Evolutionary conservation across 1,284 basidiomycete species (phyloP), one percentile per base, ranked within the genome.

Genomic region (Pterulicium gracile): DNA sequence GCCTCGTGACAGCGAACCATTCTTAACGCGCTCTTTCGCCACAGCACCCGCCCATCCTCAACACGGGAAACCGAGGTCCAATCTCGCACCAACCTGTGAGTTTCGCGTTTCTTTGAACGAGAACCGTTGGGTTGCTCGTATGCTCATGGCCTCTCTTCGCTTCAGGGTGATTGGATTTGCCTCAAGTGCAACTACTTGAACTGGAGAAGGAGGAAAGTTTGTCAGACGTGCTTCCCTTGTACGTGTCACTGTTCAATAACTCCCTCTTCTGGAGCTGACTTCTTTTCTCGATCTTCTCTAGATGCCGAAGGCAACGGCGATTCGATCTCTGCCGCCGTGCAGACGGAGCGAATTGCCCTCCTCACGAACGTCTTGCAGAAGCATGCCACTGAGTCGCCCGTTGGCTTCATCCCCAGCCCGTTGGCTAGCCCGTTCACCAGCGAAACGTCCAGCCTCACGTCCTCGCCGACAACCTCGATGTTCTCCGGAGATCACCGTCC

Each of bases 111-210:
- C 5, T 3, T 10, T 4, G 35, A 43, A 12, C n/a, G 21, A 18
- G 36, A 44, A 44, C n/a, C 23, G 23, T 13, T 3, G 17, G 17
- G 7, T 5, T 24, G 3, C 46, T 43, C 20, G 21, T 14, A 21
- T 32, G 27, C n/a, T 32, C 7, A 7, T 19, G 12, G 5, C 22
- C 24, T 32, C 15, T 47, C 23, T 50, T 17, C 86, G 65, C 88
- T 92, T 70, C 86, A 88, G 2, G 89, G 89, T n/a, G 88, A 92
- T 65, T 92, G 89, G 88, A 71, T 88, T 49, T 92, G 89, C 63
- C 69, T 73, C 49, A 84, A 81, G 58, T 91, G 89, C 61, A 81
- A 82, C 56, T 88, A 89, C 63, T 62, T 88, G 53, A 90, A 92
- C 60, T 92, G 88, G 88, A 70, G 88, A 50, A 66, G 89, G 46